Evolutionary conservation across 1,139 yeast genomes (phyloP), one percentile per base, ranked within the genome.

Genomic region (Yamadazyma sp.): DNA sequence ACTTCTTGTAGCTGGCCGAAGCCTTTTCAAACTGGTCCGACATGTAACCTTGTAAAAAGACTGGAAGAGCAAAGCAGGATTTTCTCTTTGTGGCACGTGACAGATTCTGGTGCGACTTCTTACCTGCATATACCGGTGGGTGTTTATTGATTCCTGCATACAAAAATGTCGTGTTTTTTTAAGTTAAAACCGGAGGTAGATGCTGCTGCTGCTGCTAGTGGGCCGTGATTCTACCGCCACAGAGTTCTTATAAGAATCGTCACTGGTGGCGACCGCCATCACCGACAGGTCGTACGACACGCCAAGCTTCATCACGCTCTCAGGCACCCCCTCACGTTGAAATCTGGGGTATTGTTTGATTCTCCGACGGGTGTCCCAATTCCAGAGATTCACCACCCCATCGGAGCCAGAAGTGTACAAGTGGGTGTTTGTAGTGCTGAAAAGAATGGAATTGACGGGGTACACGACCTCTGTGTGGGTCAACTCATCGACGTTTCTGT

Each of bases 371-470:
- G 80, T 67, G 33, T 70, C 65, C 56, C 76, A 76, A 52, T 86
- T 87, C 97, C 97, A 89, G 14, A 82, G 59, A 47, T 88, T 83
- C 1, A 88, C 77, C 30, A 75, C 64, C 0, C 88, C 82, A 58
- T 89, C 96, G 0, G 90, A 80, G 0, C 95, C 96, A 1, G 82
- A 87, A 0, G 96, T 85, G 54, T 79, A 82, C 23, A 87, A 66
- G 0, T 79, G 70, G 13, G 66, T 63, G 40, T 62, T 61, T 27
- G 46, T 50, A 2, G 73, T 72, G 46, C 76, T 76, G 52, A 84
- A 83, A 11, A 70, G 69, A 7, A 88, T 55, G 0, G 86, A 70
- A 48, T 87, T 86, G 8, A 90, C 89, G 0, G 96, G 95, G 32
- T 78, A 82, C 1, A 86, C 95, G 35, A 80, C 61, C 46, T 82